Conservation (phyloP, 495 filamentous ascomycete species). For the Sphaerosporella brunnea region DNA sequence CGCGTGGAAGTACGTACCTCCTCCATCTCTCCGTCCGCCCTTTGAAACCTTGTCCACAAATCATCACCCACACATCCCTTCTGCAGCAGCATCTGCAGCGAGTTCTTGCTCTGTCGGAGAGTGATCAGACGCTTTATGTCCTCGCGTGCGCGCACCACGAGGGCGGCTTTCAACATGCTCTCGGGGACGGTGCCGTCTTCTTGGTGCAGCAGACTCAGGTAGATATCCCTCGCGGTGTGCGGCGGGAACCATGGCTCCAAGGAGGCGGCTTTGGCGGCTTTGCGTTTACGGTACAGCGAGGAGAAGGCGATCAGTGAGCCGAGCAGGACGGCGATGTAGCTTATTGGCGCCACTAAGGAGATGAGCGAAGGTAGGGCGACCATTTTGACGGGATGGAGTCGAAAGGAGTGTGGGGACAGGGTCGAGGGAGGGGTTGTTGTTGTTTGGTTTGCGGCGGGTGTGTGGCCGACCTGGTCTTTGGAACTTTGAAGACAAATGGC, state of each 20-base stretch:
- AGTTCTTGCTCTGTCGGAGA: conserved; percentile 66
- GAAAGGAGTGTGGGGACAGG: not conserved
- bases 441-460: too few relatives aligned
- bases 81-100: conserved; percentile 64
- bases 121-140: conserved; percentile 81
- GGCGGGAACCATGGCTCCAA: conserved; percentile 83
- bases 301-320: conserved; percentile 85
- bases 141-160: conserved; percentile 73
- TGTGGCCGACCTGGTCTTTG: too few relatives aligned
- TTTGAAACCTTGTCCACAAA: conserved; percentile 75
- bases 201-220: conserved; percentile 73
- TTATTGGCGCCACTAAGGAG: conserved; percentile 32
- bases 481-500: conserved; percentile 9
- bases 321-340: conserved; percentile 71
- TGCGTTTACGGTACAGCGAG: conserved; percentile 79
- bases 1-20: conserved; percentile 31
- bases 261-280: conserved; percentile 67
- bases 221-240: conserved; percentile 82
- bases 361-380: conserved; percentile 17
- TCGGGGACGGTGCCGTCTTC: conserved; percentile 65
- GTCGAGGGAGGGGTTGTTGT: conserved; percentile 9
- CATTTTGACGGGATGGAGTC: conserved; percentile 7
- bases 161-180: conserved; percentile 71
- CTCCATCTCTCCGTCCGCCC: conserved; percentile 95
- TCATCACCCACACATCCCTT: conserved; percentile 90